Percentiles rank a stretch among this genome's conserved stretches.
Conservation (phyloP, 208 protist species). For the Leishmania gerbilli region DNA sequence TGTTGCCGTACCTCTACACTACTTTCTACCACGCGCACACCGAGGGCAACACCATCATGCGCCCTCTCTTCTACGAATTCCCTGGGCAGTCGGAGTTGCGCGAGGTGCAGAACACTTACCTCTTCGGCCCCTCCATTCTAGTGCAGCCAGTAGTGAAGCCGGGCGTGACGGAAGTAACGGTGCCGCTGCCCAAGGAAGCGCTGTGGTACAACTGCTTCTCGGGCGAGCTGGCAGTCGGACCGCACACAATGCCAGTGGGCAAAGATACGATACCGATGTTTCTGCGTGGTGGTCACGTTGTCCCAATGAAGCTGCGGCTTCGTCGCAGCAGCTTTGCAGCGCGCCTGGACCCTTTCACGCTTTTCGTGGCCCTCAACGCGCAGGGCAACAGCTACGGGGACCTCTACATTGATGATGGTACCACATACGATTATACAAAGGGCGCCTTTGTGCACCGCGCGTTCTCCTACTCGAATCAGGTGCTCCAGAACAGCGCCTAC, state of each 20-base stretch:
- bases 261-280: conserved; percentile 93
- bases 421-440: conserved; percentile 61
- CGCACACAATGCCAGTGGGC: conserved; percentile 46
- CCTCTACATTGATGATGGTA: conserved; percentile 80
- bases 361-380: conserved; percentile 88
- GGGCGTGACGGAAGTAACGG: conserved; percentile 41
- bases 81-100: conserved; percentile 78
- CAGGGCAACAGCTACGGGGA: conserved; percentile 66
- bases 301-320: conserved; percentile 91
- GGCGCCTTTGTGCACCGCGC: conserved; percentile 57
- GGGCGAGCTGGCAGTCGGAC: conserved; percentile 29
- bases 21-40: conserved; percentile 87
- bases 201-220: conserved; percentile 80
- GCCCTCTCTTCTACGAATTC: conserved; percentile 96
- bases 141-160: conserved; percentile 85
- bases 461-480: conserved; percentile 50
- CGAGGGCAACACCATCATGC: conserved; percentile 90
- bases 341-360: conserved; percentile 92
- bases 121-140: conserved; percentile 91
- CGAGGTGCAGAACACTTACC: conserved; percentile 90
- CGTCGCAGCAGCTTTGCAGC: conserved; percentile 85
- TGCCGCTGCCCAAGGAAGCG: conserved; percentile 77
- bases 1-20: conserved; percentile 98
- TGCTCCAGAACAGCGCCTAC: conserved; percentile 35
- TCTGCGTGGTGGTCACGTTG: conserved; percentile 91